Evolutionary conservation across 495 filamentous ascomycete species (phyloP).

Genomic region (Aspergillus olivimuriae): DNA sequence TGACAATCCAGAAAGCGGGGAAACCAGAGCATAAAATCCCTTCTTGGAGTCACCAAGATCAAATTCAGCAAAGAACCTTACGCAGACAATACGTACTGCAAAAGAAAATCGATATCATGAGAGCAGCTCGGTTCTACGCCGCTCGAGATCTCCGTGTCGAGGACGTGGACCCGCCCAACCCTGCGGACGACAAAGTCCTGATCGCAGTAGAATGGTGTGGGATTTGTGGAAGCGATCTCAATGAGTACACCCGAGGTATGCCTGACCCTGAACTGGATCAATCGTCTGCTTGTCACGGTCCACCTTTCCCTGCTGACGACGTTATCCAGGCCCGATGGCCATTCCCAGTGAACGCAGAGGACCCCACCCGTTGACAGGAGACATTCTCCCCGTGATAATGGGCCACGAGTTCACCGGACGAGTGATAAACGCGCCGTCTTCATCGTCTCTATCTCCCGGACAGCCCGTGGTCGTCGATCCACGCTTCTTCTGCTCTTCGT

Average conservation of each 20-base stretch:
- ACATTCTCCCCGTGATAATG: conserved; percentile 41
- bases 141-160: conserved; percentile 11
- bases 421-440: conserved; percentile 2
- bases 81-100: too few species aligned
- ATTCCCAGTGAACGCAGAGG: conserved; percentile 14
- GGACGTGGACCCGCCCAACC: conserved; percentile 1
- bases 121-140: conserved; percentile 11
- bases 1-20: too few species aligned
- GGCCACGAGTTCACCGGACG: conserved; percentile 48
- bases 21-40: too few species aligned
- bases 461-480: conserved; percentile 33
- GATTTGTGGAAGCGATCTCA: conserved; percentile 31
- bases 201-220: conserved; percentile 21
- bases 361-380: conserved; percentile 45
- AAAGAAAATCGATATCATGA: conserved; percentile 3
- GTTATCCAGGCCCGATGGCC: conserved; percentile 14
- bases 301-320: background rate
- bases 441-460: background rate
- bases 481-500: conserved; percentile 43
- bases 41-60: too few species aligned
- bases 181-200: conserved; percentile 18
- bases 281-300: too few species aligned
- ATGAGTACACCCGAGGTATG: conserved; percentile 39
- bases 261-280: too few species aligned
- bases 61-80: too few species aligned